Evolutionary conservation across 805 yeast genomes (phyloP).

Genomic region (Candida sithepensis): DNA sequence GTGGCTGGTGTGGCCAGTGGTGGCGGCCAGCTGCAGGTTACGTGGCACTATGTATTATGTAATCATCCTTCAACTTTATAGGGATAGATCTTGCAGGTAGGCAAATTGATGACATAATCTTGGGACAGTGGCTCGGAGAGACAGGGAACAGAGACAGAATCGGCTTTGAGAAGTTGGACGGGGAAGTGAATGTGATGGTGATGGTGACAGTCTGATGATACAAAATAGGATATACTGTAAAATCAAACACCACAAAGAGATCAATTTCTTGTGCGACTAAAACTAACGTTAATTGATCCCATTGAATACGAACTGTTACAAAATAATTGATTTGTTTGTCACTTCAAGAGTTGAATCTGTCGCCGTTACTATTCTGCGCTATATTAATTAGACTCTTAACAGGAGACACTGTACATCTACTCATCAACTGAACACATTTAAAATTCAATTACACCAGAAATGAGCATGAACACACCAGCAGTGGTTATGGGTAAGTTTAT

Average conservation of each 20-base stretch:
- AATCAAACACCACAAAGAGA: background rate
- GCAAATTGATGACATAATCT: too few relatives aligned
- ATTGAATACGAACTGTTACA: background rate
- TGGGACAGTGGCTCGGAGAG: too few relatives aligned
- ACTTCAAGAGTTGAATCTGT: background rate
- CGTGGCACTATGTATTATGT: background rate
- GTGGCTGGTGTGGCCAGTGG: background rate
- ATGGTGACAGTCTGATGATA: too few relatives aligned
- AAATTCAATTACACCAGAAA: slow-evolving; percentile 16
- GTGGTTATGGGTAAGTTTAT: slow-evolving; percentile 82
- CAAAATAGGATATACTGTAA: too few relatives aligned
- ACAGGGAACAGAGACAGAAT: too few relatives aligned
- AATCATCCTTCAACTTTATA: too few relatives aligned
- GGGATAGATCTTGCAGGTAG: too few relatives aligned
- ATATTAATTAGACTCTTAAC: background rate
- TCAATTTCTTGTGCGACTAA: background rate
- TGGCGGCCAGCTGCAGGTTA: background rate
- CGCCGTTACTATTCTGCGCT: background rate
- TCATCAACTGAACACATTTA: background rate
- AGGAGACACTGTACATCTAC: background rate
- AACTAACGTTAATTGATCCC: background rate
- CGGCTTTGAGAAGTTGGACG: too few relatives aligned
- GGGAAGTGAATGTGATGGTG: too few relatives aligned
- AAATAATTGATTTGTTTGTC: background rate
- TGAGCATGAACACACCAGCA: slow-evolving; percentile 80